A percentile compares a stretch with the other conserved stretches of the same genome.
These are phyloP conservation scores for Lactarius indigo DNA, from an alignment of 768 basidiomycete species.

Conservation along the genomic window DNA sequence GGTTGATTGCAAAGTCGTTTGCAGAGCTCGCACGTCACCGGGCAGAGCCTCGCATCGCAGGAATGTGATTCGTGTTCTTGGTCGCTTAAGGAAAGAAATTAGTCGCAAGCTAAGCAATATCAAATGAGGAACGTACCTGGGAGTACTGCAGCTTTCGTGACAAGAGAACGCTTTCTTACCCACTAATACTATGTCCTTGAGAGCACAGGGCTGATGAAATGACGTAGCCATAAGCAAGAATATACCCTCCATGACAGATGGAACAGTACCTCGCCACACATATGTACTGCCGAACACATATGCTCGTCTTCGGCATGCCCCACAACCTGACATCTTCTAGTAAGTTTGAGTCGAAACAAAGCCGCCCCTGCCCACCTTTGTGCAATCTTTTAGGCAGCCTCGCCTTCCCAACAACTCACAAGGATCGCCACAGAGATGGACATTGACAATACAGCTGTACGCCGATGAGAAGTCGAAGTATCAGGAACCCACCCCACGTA, in stretches of 20 bases:
- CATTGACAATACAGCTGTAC: constrained; percentile 43
- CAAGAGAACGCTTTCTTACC: constrained; percentile 18
- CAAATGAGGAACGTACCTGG: constrained; percentile 1
- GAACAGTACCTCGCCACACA: constrained; percentile 52
- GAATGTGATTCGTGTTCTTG: constrained; percentile 43
- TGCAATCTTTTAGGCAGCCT: constrained; percentile 52
- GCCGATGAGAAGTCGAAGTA: not conserved
- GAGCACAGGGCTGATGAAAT: constrained; percentile 20
- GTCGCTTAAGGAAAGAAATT: constrained; percentile 35
- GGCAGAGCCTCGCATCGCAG: constrained; percentile 53
- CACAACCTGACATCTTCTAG: constrained; percentile 37
- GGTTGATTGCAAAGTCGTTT: constrained; percentile 46
- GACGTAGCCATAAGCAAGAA: not conserved
- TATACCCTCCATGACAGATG: too few species aligned
- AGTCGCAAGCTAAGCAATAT: not conserved
- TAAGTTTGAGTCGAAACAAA: not conserved
- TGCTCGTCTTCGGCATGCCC: constrained; percentile 49
- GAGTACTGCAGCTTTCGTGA: constrained; percentile 11
- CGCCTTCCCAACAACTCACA: constrained; percentile 45
- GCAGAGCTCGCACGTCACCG: constrained; percentile 52
- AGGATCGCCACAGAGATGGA: constrained; percentile 51
- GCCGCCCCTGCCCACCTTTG: constrained; percentile 39
- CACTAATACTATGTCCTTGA: constrained; percentile 5
- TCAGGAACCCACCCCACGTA: constrained; percentile 29
- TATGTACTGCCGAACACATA: constrained; percentile 53